phyloP scores from a whole-genome alignment of 2,329 filamentous ascomycete species.

The Ilyonectria mors-panacis region DNA sequence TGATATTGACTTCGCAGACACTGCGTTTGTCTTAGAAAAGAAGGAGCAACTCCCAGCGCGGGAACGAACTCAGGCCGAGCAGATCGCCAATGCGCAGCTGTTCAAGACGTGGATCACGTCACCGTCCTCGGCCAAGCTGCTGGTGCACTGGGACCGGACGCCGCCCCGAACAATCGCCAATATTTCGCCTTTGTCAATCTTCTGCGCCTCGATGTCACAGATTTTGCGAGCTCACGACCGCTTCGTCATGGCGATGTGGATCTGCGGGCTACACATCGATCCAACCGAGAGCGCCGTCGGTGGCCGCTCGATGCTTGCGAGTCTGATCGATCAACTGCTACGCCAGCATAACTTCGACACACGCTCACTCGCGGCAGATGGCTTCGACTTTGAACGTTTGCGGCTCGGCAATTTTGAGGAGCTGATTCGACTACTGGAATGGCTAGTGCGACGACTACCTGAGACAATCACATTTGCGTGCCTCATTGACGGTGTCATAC shows the following conservation, averaged over 20 bases:
- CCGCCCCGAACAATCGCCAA: background rate
- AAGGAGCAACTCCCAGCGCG: background rate
- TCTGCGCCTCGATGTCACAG: background rate
- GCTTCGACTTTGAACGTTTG: slow-evolving; percentile 2
- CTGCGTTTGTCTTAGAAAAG: background rate
- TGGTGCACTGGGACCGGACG: slow-evolving; percentile 7
- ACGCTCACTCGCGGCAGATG: background rate
- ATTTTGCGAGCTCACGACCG: background rate
- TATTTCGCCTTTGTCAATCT: slow-evolving; percentile 7
- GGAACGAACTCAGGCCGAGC: slow-evolving; percentile 2
- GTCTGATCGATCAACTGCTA: slow-evolving; percentile 30
- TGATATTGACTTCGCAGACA: slow-evolving; percentile 5
- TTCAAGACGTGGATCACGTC: slow-evolving; percentile 9
- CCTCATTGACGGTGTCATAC: slow-evolving; percentile 1
- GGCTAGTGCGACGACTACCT: slow-evolving; percentile 1
- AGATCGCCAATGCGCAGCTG: slow-evolving; percentile 1
- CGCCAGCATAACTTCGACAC: slow-evolving; percentile 26
- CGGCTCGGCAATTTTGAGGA: background rate
- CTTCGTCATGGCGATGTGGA: slow-evolving; percentile 2
- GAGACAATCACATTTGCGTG: slow-evolving; percentile 5
- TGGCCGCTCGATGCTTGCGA: slow-evolving; percentile 23
- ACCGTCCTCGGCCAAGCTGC: slow-evolving; percentile 7
- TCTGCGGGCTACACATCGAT: slow-evolving; percentile 11
- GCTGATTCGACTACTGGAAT: slow-evolving; percentile 2
- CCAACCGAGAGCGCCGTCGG: slow-evolving; percentile 4